Evolutionary conservation across 352 stramenopile species (phyloP), one percentile per base, ranked within the genome.

Genomic region (Phytophthora podocarpi): DNA sequence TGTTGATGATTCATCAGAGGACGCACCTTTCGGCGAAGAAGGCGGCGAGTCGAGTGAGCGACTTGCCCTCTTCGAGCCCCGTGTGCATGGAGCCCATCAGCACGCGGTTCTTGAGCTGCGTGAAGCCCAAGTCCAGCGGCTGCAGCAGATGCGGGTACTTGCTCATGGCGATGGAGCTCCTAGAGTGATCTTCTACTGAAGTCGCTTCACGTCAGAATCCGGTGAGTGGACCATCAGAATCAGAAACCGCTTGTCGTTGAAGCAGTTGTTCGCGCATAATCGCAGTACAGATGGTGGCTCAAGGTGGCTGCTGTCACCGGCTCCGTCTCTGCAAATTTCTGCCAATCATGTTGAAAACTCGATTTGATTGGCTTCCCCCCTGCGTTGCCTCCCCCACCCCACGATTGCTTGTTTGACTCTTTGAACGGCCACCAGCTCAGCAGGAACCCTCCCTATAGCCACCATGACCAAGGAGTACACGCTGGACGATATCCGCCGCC

Each of bases 81-180:
- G 89, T 96, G 75, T 97, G 91, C 89, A 97, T 97, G 49, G 89
- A 97, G 42, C 91, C 91, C 90, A 97, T 97, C 35, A 97, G 73
- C 62, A 91, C 77, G 55, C 86, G 79, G 69, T 95, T 95, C 74
- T 92, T 91, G 58, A 95, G 80, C 61, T 78, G 80, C 35, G 85
- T 91, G 59, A 91, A 91, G 69, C 86, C 86, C 55, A 90, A 52
- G 55, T 95, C 86, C 50, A 95, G 68, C 32, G 86, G 86, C 68
- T 83, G 64, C 36, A 95, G 72, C 51, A 95, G 74, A 41, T 91
- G 62, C 65, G 80, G 71, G 59, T 93, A 95, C 71, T 91, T 90
- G 75, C 65, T 82, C 66, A 82, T 83, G 10, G 18, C 10, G 34
- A 30, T 18, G 26, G 1, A 30, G 12, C 21, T 64, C 52, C 28